These are phyloP conservation scores for Alternaria panax DNA, from an alignment of 2,329 filamentous ascomycete species.

Conservation along the genomic window DNA sequence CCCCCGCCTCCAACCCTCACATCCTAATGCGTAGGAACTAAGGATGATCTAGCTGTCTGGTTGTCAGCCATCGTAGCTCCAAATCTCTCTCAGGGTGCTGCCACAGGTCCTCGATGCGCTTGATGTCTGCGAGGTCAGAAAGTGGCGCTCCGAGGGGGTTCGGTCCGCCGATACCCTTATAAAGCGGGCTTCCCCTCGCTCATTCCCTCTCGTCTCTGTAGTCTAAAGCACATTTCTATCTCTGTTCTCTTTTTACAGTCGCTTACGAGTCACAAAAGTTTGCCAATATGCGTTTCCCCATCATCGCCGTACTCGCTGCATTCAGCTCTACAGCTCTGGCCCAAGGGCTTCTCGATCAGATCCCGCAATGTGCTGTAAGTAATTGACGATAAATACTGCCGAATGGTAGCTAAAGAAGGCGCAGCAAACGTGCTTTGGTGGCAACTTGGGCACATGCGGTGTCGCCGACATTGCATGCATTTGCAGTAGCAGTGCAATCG, in stretches of 20 bases:
- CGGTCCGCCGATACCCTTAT: neutral
- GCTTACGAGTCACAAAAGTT: neutral
- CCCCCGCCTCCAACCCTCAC: too few species aligned
- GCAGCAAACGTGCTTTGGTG: slow-evolving; percentile 49
- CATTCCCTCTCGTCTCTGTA: neutral
- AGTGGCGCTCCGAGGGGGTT: neutral
- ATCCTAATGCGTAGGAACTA: neutral
- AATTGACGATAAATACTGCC: neutral
- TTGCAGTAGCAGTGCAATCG: slow-evolving; percentile 51
- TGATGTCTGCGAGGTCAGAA: slow-evolving; percentile 74
- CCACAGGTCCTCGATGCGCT: slow-evolving; percentile 78
- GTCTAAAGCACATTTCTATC: neutral
- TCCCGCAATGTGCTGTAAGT: slow-evolving; percentile 42
- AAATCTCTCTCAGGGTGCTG: neutral
- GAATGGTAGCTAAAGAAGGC: neutral
- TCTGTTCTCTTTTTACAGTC: neutral
- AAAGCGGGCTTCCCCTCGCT: neutral
- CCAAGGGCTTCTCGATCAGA: slow-evolving; percentile 30
- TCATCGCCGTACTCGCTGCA: slow-evolving; percentile 31
- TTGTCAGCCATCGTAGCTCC: neutral
- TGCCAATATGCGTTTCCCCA: slow-evolving; percentile 37
- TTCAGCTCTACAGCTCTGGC: slow-evolving; percentile 36
- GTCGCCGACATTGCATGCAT: slow-evolving; percentile 54
- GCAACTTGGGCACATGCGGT: slow-evolving; percentile 49
- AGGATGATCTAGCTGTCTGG: neutral